phyloP scores from a whole-genome alignment of 2,329 filamentous ascomycete genomes.

The Colletotrichum musicola region DNA sequence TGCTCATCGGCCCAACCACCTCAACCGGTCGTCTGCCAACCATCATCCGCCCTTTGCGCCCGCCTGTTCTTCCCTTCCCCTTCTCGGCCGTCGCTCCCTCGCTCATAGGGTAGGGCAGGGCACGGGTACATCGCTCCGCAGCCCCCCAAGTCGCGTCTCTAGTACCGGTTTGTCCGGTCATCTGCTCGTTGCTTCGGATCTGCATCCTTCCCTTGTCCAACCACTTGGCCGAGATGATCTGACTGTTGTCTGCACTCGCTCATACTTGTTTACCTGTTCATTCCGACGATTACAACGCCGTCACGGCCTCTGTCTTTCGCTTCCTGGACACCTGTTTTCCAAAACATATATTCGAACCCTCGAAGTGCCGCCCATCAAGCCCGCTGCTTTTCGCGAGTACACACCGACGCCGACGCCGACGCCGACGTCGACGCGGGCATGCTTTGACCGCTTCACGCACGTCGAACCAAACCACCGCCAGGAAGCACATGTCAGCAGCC shows the following conservation, averaged over 20 bases:
- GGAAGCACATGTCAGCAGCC: constrained; percentile 34
- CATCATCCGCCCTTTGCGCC: constrained; percentile 21
- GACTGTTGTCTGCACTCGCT: constrained; percentile 4
- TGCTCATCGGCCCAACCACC: constrained; percentile 8
- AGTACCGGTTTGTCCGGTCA: constrained; percentile 27
- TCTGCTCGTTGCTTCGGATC: constrained; percentile 29
- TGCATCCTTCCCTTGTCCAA: constrained; percentile 26
- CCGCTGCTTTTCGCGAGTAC: constrained; percentile 19
- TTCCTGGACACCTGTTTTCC: neutral
- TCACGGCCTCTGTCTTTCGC: neutral
- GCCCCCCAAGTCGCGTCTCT: constrained; percentile 10
- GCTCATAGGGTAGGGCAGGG: neutral
- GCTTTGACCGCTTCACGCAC: constrained; percentile 28
- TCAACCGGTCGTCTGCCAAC: constrained; percentile 15
- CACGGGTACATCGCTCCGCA: constrained; percentile 9
- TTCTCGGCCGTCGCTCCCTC: constrained; percentile 16
- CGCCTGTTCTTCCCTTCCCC: constrained; percentile 33
- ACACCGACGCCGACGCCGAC: constrained; percentile 4
- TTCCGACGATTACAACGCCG: neutral
- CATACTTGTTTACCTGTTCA: neutral
- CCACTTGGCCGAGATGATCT: constrained; percentile 9
- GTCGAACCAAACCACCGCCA: neutral
- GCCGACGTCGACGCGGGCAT: constrained; percentile 24
- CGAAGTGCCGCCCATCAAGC: neutral
- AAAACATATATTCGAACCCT: neutral